Evolutionary conservation across 257 asterid genomes (phyloP), one percentile per base, ranked within the genome.

Genomic region (Penstemon newberryi): DNA sequence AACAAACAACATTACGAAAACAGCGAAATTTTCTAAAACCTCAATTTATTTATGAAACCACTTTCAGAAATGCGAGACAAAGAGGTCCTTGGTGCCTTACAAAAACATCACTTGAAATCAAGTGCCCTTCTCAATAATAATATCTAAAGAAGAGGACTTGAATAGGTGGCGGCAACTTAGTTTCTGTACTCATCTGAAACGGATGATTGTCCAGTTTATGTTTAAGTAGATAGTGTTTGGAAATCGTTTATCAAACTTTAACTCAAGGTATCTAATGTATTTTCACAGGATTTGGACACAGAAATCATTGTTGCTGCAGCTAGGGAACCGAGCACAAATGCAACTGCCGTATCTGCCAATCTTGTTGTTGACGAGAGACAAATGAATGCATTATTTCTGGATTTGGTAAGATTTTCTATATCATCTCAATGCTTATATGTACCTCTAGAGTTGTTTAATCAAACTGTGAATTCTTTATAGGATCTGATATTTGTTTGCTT

Each of bases 351-450:
- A 58, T 80, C 97, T 38, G 96, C 99, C 60, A 90, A 89, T 73
- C 75, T 94, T 66, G 75, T 81, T 54, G 82, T 88, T 49, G 97
- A 94, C 18, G 97, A 94, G 79, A 83, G 91, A 77, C 97, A 94
- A 74, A 91, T 91, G 99, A 94, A 89, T 51, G 96, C 96, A 38
- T 85, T 94, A 64, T 94, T 90, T 78, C 95, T 94, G 49, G 97
- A 94, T 60, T 60, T 94, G 97, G 99, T 93, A 83, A 82, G 79
- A 62, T 65, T 37, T 63, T 44, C 47, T 38, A 11, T 56, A 56
- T 73, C 45, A 19, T 25, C 8, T 38, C 11, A 11, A 10, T 7
- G 12, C 49, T 9, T 54, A 33, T 63, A 37, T 43, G 8, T 61
- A 18, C 25, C 46, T 64, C 56, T 47, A 40, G 67, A 53, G 46